These are phyloP conservation scores for Nakazawaea wyomingensis DNA, from an alignment of 805 yeast species.

Conservation along the genomic window DNA sequence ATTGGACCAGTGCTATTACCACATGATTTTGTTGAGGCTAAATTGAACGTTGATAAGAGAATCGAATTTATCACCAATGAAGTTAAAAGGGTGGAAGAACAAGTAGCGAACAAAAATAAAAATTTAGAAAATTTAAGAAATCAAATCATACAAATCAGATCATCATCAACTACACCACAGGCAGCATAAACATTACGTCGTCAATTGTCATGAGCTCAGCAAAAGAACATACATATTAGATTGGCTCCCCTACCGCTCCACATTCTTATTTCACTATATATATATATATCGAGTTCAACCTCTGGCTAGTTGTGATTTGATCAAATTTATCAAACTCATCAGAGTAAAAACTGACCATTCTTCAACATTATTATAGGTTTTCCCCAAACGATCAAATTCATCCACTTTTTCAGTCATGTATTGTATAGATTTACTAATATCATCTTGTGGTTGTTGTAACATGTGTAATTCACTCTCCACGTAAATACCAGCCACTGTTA, in stretches of 20 bases:
- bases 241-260: too few species aligned
- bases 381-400: conserved; percentile 49
- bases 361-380: conserved; percentile 56
- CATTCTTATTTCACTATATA: neutral
- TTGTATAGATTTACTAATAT: conserved; percentile 50
- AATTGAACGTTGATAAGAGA: conserved; percentile 78
- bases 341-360: conserved; percentile 76
- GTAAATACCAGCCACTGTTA: conserved; percentile 63
- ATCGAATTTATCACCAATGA: conserved; percentile 81
- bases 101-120: conserved; percentile 51
- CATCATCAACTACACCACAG: conserved; percentile 24
- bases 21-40: conserved; percentile 81
- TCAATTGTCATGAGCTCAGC: too few species aligned
- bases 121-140: conserved; percentile 57
- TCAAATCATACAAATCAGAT: conserved; percentile 43
- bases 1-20: conserved; percentile 92
- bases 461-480: conserved; percentile 74
- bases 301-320: conserved; percentile 64
- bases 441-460: conserved; percentile 67
- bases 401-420: conserved; percentile 59
- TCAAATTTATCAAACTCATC: conserved; percentile 57
- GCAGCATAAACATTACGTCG: conserved; percentile 34
- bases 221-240: too few species aligned
- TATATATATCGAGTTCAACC: conserved; percentile 33
- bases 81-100: conserved; percentile 69